Percentiles rank a stretch among this genome's conserved stretches.
Conservation (phyloP, 78 protist species). For the Protostelium mycophagum region DNA sequence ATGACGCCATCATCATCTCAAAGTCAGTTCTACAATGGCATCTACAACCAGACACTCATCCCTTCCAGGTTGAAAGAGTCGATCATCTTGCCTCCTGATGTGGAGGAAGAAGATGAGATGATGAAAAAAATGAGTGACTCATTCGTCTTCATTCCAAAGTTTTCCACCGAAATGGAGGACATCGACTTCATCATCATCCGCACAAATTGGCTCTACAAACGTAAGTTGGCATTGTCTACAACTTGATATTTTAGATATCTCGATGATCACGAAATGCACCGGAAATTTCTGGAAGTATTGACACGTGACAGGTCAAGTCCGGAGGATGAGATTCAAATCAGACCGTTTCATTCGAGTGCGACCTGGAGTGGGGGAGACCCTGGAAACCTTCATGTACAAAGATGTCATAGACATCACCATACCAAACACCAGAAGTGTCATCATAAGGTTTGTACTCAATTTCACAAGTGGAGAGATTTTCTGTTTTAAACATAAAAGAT, state of each 20-base stretch:
- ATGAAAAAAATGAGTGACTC: background rate
- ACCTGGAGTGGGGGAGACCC: background rate
- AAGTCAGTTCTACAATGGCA: no score
- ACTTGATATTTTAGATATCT: no score
- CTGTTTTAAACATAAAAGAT: no score
- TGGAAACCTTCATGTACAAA: background rate
- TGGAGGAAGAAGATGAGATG: background rate
- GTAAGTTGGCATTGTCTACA: background rate
- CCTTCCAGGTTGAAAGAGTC: background rate
- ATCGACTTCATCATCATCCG: background rate
- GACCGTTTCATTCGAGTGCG: background rate
- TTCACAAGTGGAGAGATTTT: no score
- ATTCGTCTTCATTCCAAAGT: background rate
- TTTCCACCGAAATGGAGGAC: background rate
- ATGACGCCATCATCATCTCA: background rate
- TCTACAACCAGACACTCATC: no score
- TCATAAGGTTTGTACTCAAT: no score
- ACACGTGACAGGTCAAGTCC: background rate
- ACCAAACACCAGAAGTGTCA: background rate
- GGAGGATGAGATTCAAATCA: background rate
- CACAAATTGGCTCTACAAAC: background rate
- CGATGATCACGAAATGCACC: no score
- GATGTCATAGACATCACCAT: background rate
- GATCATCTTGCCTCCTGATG: background rate
- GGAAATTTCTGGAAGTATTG: no score